Base-by-base conservation (phyloP, 306 rosid species). In the Astragalus glycyphyllos region DNA sequence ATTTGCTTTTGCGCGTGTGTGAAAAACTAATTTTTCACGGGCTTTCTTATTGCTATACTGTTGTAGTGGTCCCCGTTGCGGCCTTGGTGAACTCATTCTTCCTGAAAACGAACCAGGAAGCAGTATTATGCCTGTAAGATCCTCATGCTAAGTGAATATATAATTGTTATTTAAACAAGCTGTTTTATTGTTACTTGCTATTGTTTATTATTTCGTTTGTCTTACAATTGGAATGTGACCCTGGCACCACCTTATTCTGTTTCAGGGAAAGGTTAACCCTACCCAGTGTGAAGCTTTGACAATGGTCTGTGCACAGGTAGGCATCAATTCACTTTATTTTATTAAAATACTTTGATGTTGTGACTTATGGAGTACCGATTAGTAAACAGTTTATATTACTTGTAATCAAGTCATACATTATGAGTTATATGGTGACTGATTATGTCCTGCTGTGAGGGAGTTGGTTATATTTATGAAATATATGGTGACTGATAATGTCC, bases 91-190 rank as follows among this genome's bases (percentile, higher is more conserved):
- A 83, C 97, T 95, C 75, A 85, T 95, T 81, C 99, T 95, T 76
- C 99, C 99, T 47, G 97, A 95, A 79, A 95, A 95, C 6, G 99
- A 95, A 80, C 99, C 99, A 38, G 99, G 99, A 69, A 95, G 99
- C 88, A 95, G 99, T 88, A 95, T 95, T 38, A 95, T 95, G 99
- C 99, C 97, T 11, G 99, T 95, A 86, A 89, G 80, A 58, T 60
- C 70, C 62, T 74, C 71, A 55, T 79, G 23, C 66, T 69, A 58
- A 67, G 40, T 15, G 26, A 45, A 56, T 23, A 16, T 81, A 6
- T 17, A 9, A 40, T 58, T 73, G 60, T 51, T 57, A 11, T 26
- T 23, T 42, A 51, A 71, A 72, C 44, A 3, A 64, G 23, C 58
- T 35, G 68, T 38, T 56, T 73, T 16, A 34, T 34, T 71, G 11